A percentile compares a stretch with the other conserved stretches of the same genome.
Evolutionary conservation across 306 rosid species (phyloP).

Genomic region (Neltuma alba): DNA sequence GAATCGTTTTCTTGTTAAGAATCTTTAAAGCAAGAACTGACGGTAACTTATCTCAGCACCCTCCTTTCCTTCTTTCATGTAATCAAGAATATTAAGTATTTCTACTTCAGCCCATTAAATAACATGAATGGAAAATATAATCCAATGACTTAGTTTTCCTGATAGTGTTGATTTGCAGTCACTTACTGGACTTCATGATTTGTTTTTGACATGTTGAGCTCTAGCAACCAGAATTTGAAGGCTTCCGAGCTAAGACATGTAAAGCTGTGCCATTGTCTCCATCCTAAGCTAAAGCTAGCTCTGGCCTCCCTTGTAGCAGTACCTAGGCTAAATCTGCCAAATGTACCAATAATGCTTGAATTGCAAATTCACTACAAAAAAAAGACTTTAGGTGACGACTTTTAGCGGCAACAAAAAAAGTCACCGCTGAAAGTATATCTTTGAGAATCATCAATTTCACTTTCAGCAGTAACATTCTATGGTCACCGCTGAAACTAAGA

Average conservation of each 20-base stretch:
- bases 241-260: slow-evolving; percentile 1
- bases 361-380: too few relatives aligned
- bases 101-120: background rate
- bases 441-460: too few relatives aligned
- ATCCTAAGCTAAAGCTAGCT: slow-evolving; percentile 28
- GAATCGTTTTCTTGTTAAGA: background rate
- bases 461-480: too few relatives aligned
- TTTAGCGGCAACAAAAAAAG: too few relatives aligned
- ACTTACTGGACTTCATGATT: slow-evolving; percentile 2
- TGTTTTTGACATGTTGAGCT: background rate
- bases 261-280: background rate
- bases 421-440: too few relatives aligned
- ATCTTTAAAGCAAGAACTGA: background rate
- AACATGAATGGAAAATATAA: background rate
- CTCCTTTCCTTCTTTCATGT: background rate
- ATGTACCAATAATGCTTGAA: background rate
- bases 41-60: background rate
- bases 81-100: background rate
- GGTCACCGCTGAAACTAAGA: too few relatives aligned
- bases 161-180: background rate
- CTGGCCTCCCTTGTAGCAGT: slow-evolving; percentile 17
- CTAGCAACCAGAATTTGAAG: background rate
- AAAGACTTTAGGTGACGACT: too few relatives aligned
- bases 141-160: background rate
- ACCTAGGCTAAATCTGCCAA: slow-evolving; percentile 44